Evolutionary conservation across 257 asterid genomes (phyloP), one percentile per base, ranked within the genome.

Genomic region (Prunella vulgaris): DNA sequence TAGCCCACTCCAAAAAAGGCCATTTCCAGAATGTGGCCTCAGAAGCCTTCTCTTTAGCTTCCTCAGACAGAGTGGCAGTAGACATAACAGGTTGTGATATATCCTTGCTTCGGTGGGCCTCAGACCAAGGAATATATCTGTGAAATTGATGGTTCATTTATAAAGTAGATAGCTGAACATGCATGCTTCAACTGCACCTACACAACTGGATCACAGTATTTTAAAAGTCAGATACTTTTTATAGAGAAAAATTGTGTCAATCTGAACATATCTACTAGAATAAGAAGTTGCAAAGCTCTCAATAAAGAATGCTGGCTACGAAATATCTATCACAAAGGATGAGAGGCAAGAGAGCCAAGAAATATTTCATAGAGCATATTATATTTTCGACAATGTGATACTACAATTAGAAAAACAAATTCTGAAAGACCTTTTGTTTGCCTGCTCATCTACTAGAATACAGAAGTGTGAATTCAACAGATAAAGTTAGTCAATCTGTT

Each of bases 1-100:
- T 60, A 68, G 84, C 87, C 96, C 95, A 84, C 21, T 90, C 75
- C 27, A 75, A 57, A 71, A 80, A 40, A 28, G 91, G 78, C 90
- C 81, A 75, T 22, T 82, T 80, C 88, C 86, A 83, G 81, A 86
- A 69, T 74, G 76, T 73, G 78, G 78, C 68, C 33, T 79, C 83
- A 62, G 64, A 51, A 44, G 79, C 59, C 58, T 70, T 78, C 77
- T 80, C 83, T 52, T 77, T 60, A 33, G 83, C 78, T 51, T 78
- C 66, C 67, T 85, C 80, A 64, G 68, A 63, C 24, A 71, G 44
- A 60, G 84, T 71, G 78, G 68, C 27, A 28, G 82, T 27, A 30
- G 85, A 70, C 61, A 77, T 71, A 74, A 56, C 52, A 8, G 83
- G 61, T 15, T 90, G 65, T 32, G 87, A 76, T 75, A 78, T 60